Evolutionary conservation across 805 yeast genomes (phyloP), one percentile per base, ranked within the genome.

Genomic region (Candida glaebosa): DNA sequence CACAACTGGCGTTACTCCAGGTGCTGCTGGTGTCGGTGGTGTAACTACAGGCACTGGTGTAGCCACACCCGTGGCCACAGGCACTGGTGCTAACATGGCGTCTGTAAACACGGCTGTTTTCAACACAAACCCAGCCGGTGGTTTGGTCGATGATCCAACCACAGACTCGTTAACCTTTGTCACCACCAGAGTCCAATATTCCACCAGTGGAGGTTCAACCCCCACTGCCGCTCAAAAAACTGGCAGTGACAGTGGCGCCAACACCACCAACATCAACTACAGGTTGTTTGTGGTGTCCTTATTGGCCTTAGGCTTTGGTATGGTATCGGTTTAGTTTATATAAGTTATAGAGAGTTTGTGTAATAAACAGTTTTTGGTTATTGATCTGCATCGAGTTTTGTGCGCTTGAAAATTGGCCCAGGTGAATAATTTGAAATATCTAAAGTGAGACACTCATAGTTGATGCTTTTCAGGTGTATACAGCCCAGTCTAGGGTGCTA

Each of bases 161-260:
- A 54, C 64, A 12, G 42, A 47, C 19, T 36, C 52, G 17, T 43
- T 56, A 34, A 37, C 62, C 2, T 62, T 63, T 42, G 50, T 68
- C 32, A 66, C 73, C 24, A 55, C 69, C 9, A 56, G 67, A 44
- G 52, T 55, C 3, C 36, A 39, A 18, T 61, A 61, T n/a, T 48
- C 65, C 3, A 52, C 55, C 4, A 45, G 48, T 8, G 40, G 50
- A 2, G 25, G 48, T 5, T 34, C 55, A 7, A 31, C 41, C 14
- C 33, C 41, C 15, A 36, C 32, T 12, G 40, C 37, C 14, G 18
- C 47, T 8, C 19, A 39, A 17, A 15, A 43, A 8, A 16, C 46
- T 6, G 43, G 31, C 3, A 6, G 12, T 28, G 26, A 10, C 6
- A 28, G 14, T 10, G 5, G 16, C 16, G 31, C 12, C 5, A 28